phyloP scores from a whole-genome alignment of 1,284 basidiomycete species.

The Pyrrhoderma lamaoense region DNA sequence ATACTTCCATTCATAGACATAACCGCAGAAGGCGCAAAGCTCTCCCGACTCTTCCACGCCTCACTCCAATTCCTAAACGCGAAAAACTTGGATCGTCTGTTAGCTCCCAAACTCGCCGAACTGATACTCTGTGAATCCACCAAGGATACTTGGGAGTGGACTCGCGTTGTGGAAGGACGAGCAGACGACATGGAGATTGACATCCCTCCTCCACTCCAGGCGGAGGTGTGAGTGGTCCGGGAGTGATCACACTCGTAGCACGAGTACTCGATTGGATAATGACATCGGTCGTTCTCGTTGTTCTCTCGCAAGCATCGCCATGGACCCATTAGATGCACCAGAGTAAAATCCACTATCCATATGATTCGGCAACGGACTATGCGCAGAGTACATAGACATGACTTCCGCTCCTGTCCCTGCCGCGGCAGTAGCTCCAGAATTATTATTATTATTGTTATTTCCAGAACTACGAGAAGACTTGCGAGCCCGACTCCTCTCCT shows the following conservation, averaged over 20 bases:
- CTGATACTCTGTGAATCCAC: constrained; percentile 69
- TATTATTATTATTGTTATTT: constrained; percentile 31
- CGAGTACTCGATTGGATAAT: constrained; percentile 48
- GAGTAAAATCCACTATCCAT: constrained; percentile 50
- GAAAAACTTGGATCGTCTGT: constrained; percentile 73
- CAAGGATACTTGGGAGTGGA: constrained; percentile 70
- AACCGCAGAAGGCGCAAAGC: constrained; percentile 57
- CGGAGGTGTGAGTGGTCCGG: constrained; percentile 13
- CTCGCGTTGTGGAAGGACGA: constrained; percentile 48
- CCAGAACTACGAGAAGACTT: constrained; percentile 56
- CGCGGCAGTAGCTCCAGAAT: no score
- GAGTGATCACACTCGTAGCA: constrained; percentile 50
- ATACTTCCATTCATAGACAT: constrained; percentile 68
- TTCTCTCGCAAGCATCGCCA: constrained; percentile 7
- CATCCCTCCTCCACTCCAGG: constrained; percentile 22
- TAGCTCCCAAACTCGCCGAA: constrained; percentile 41
- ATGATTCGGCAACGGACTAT: constrained; percentile 41
- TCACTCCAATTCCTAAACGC: constrained; percentile 72
- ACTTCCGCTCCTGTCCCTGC: constrained; percentile 38
- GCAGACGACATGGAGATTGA: constrained; percentile 38
- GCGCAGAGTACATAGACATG: constrained; percentile 59
- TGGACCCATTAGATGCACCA: constrained; percentile 9
- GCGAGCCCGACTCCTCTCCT: constrained; percentile 44
- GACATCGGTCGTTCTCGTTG: constrained; percentile 39
- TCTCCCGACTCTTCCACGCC: constrained; percentile 71